A percentile compares a stretch with the other conserved stretches of the same genome.
phyloP scores from a whole-genome alignment of 495 filamentous ascomycete genomes.

The Penicillium daleae region DNA sequence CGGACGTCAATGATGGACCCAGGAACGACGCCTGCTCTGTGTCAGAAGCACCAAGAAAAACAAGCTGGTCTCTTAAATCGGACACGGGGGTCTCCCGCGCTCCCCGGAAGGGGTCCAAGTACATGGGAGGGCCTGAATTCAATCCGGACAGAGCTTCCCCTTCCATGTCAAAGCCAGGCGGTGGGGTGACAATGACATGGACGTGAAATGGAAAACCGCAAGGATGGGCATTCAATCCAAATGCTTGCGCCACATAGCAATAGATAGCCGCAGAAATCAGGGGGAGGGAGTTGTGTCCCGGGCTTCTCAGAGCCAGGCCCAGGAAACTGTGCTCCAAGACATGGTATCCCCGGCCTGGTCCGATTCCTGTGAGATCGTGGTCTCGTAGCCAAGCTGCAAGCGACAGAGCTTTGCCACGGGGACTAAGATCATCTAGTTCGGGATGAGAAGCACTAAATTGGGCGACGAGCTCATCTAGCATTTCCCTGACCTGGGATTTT shows the following conservation, averaged over 20 bases:
- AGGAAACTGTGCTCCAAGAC: constrained; percentile 85
- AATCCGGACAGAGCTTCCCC: constrained; percentile 54
- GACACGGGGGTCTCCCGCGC: constrained; percentile 64
- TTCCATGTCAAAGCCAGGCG: constrained; percentile 62
- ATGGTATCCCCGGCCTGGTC: constrained; percentile 66
- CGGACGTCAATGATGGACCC: constrained; percentile 57
- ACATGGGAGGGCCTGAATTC: constrained; percentile 62
- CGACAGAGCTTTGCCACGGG: constrained; percentile 66
- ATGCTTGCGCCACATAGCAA: constrained; percentile 64
- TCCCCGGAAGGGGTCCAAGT: constrained; percentile 80
- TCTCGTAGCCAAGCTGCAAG: constrained; percentile 67
- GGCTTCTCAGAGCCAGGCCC: constrained; percentile 64
- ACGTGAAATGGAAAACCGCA: constrained; percentile 82
- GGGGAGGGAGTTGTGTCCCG: constrained; percentile 72
- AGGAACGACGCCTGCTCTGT: constrained; percentile 60
- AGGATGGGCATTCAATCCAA: constrained; percentile 72
- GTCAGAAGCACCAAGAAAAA: constrained; percentile 61
- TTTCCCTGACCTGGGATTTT: constrained; percentile 54
- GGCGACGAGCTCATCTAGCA: constrained; percentile 65
- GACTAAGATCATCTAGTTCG: constrained; percentile 53
- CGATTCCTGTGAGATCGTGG: constrained; percentile 70
- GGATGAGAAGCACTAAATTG: constrained; percentile 54
- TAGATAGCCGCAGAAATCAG: constrained; percentile 77
- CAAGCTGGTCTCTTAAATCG: constrained; percentile 62
- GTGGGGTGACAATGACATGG: constrained; percentile 69